These are phyloP conservation scores for Sporothrix brasiliensis DNA, from an alignment of 2,329 filamentous ascomycete species.

Conservation along the genomic window DNA sequence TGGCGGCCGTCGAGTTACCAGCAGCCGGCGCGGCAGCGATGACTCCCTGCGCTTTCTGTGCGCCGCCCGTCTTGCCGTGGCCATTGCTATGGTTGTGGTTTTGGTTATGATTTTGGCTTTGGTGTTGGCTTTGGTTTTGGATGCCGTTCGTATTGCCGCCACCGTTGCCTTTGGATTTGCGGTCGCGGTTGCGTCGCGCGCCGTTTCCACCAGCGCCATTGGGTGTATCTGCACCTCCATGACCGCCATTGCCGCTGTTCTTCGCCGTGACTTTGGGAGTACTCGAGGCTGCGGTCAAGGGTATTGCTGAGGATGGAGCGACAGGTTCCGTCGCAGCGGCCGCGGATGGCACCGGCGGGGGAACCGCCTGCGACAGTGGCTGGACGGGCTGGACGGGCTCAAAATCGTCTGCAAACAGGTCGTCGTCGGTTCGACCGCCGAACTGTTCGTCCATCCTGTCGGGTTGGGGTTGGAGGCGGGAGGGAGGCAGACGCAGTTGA, in stretches of 20 bases:
- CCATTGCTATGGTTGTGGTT: not conserved
- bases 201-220: not conserved
- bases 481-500: not conserved
- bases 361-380: not conserved
- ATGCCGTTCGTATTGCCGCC: not conserved
- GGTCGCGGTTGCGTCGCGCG: slow-evolving; percentile 23
- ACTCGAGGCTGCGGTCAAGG: not conserved
- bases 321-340: not conserved
- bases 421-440: slow-evolving; percentile 63
- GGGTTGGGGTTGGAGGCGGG: not conserved
- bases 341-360: not conserved
- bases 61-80: slow-evolving; percentile 3
- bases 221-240: not conserved
- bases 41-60: not conserved
- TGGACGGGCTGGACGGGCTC: slow-evolving; percentile 50
- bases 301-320: not conserved
- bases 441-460: slow-evolving; percentile 63
- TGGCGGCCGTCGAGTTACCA: not conserved
- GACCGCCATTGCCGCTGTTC: not conserved
- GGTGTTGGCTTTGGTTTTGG: too few relatives aligned
- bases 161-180: slow-evolving; percentile 1
- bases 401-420: slow-evolving; percentile 65
- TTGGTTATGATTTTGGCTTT: not conserved
- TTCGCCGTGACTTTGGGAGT: not conserved
- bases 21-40: not conserved